phyloP scores from a whole-genome alignment of 306 rosid species.

The Begonia loranthoides region DNA sequence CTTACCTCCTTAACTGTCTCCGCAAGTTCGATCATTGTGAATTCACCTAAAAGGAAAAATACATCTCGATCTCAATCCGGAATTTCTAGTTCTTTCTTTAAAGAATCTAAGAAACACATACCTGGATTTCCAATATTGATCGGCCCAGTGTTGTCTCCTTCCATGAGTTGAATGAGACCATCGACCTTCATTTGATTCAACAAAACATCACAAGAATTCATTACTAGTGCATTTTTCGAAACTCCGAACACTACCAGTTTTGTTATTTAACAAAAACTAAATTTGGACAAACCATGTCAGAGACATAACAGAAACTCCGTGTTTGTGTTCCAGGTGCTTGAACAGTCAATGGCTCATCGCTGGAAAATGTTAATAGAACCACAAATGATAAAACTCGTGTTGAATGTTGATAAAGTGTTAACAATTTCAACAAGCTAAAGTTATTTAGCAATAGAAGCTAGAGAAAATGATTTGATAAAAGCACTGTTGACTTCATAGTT shows the following conservation, averaged over 20 bases:
- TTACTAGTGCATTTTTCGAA: not conserved
- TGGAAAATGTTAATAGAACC: slow-evolving; percentile 15
- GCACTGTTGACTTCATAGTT: no score
- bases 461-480: no score
- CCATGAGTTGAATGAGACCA: slow-evolving; percentile 40
- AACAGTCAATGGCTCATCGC: slow-evolving; percentile 50
- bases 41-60: slow-evolving; percentile 52
- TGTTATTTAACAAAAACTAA: no score
- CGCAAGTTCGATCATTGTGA: slow-evolving; percentile 90
- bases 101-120: not conserved
- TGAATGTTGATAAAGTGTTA: no score
- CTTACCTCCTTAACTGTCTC: slow-evolving; percentile 87
- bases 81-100: not conserved
- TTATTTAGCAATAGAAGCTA: no score
- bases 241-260: no score
- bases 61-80: no score
- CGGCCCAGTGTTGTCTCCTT: slow-evolving; percentile 39
- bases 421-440: no score
- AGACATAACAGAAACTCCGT: slow-evolving; percentile 39
- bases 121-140: slow-evolving; percentile 51
- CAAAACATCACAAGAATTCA: not conserved
- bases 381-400: not conserved
- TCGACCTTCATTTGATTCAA: slow-evolving; percentile 21
- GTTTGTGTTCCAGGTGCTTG: slow-evolving; percentile 43
- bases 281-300: slow-evolving; percentile 29